phyloP scores from a whole-genome alignment of 768 basidiomycete genomes.

The Goffeauzyma gilvescens region DNA sequence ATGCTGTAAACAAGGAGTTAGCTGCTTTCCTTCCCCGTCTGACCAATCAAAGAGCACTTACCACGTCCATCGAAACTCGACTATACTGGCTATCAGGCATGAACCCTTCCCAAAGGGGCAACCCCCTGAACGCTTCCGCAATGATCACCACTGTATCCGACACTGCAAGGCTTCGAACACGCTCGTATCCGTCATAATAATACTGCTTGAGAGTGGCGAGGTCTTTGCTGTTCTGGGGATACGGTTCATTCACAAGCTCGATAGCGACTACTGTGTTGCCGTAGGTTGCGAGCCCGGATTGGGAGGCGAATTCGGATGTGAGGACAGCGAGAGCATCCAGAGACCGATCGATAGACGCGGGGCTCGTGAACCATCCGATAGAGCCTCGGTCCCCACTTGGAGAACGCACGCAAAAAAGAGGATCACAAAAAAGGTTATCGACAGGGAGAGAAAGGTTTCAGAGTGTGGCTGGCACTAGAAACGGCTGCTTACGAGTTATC shows the following conservation, averaged over 20 bases:
- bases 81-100: constrained; percentile 18
- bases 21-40: too few relatives aligned
- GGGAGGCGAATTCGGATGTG: constrained; percentile 22
- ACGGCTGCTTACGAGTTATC: constrained; percentile 21
- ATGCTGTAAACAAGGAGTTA: constrained; percentile 14
- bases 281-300: constrained; percentile 7
- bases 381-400: constrained; percentile 16
- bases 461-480: not conserved
- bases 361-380: constrained; percentile 23
- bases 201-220: constrained; percentile 15
- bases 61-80: constrained; percentile 26
- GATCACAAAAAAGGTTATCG: not conserved
- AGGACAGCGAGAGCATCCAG: constrained; percentile 19
- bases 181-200: constrained; percentile 19
- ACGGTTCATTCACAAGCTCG: constrained; percentile 28
- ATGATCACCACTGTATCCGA: constrained; percentile 14
- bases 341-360: constrained; percentile 21
- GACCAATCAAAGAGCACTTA: constrained; percentile 14
- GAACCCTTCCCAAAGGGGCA: constrained; percentile 21
- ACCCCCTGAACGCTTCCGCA: constrained; percentile 22
- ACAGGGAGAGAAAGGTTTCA: not conserved
- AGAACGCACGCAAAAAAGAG: not conserved
- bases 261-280: constrained; percentile 21
- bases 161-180: constrained; percentile 6
- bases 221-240: constrained; percentile 16